A percentile compares a stretch with the other conserved stretches of the same genome.
Evolutionary conservation across 2,329 filamentous ascomycete genomes (phyloP).

Genomic region (Akanthomyces uredinophilus): DNA sequence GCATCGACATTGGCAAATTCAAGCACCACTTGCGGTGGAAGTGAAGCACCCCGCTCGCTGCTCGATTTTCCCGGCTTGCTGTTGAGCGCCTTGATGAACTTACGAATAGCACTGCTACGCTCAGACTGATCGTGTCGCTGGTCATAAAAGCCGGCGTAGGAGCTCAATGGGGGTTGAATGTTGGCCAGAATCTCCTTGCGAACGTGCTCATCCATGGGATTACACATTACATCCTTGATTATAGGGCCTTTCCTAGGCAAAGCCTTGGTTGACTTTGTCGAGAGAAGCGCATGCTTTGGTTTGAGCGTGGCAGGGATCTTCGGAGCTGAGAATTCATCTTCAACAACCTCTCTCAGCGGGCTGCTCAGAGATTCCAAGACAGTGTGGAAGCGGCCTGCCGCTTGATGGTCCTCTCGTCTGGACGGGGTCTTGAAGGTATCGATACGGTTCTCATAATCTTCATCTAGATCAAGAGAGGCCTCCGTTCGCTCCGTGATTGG

Average conservation of each 20-base stretch:
- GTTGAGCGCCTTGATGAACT: slow-evolving; percentile 63
- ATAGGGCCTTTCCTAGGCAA: slow-evolving; percentile 60
- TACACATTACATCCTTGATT: slow-evolving; percentile 78
- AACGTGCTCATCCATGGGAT: slow-evolving; percentile 76
- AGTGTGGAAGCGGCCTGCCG: slow-evolving; percentile 21
- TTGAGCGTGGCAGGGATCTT: slow-evolving; percentile 48
- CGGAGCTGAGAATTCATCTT: slow-evolving; percentile 42
- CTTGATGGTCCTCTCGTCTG: slow-evolving; percentile 41
- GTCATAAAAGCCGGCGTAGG: slow-evolving; percentile 76
- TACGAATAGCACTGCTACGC: slow-evolving; percentile 71
- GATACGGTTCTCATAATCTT: slow-evolving; percentile 42
- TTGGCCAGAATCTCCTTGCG: slow-evolving; percentile 70
- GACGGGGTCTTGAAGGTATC: slow-evolving; percentile 73
- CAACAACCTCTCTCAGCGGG: slow-evolving; percentile 63
- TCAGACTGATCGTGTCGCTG: slow-evolving; percentile 60
- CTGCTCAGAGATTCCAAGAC: slow-evolving; percentile 55
- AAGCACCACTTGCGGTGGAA: slow-evolving; percentile 58
- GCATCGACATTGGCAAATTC: slow-evolving; percentile 60
- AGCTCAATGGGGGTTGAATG: slow-evolving; percentile 65
- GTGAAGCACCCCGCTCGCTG: slow-evolving; percentile 57
- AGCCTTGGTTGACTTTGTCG: slow-evolving; percentile 32
- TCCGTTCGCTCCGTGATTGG: slow-evolving; percentile 96
- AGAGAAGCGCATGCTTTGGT: slow-evolving; percentile 34
- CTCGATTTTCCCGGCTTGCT: slow-evolving; percentile 51
- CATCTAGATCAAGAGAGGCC: slow-evolving; percentile 68